These are phyloP conservation scores for Zea luxurians DNA, from an alignment of 176 grass and related monocot genomes.

Conservation along the genomic window DNA sequence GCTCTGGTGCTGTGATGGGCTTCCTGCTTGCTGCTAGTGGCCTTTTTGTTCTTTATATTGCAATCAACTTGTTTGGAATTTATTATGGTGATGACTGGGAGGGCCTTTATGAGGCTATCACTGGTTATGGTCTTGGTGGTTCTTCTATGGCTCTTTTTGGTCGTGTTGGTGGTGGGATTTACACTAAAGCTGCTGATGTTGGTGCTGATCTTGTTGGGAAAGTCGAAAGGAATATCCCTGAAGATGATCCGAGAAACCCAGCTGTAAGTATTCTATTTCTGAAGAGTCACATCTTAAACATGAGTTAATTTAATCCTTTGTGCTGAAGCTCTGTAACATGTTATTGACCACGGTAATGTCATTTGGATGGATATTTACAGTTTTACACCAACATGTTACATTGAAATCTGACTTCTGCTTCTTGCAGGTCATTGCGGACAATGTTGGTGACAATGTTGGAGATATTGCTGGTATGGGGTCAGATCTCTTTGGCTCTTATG, in stretches of 20 bases:
- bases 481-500: slow-evolving; percentile 93
- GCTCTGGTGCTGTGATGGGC: slow-evolving; percentile 97
- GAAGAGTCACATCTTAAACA: not conserved
- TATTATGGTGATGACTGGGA: slow-evolving; percentile 99
- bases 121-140: slow-evolving; percentile 91
- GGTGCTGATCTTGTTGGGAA: slow-evolving; percentile 94
- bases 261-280: slow-evolving; percentile 59
- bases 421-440: slow-evolving; percentile 87
- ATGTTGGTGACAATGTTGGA: slow-evolving; percentile 97
- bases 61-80: slow-evolving; percentile 80
- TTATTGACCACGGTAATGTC: not conserved
- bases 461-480: slow-evolving; percentile 98
- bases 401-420: slow-evolving; percentile 38
- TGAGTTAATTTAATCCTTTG: not conserved
- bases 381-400: not conserved
- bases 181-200: slow-evolving; percentile 97
- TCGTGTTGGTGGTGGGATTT: slow-evolving; percentile 91
- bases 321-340: not conserved
- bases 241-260: slow-evolving; percentile 95
- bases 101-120: slow-evolving; percentile 88
- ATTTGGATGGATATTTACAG: not conserved
- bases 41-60: slow-evolving; percentile 80
- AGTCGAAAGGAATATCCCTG: slow-evolving; percentile 89
- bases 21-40: slow-evolving; percentile 96
- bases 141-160: slow-evolving; percentile 97